Percentiles rank a stretch among this genome's conserved stretches.
phyloP scores from a whole-genome alignment of 1,139 yeast genomes.

The Petasospora fabianii region DNA sequence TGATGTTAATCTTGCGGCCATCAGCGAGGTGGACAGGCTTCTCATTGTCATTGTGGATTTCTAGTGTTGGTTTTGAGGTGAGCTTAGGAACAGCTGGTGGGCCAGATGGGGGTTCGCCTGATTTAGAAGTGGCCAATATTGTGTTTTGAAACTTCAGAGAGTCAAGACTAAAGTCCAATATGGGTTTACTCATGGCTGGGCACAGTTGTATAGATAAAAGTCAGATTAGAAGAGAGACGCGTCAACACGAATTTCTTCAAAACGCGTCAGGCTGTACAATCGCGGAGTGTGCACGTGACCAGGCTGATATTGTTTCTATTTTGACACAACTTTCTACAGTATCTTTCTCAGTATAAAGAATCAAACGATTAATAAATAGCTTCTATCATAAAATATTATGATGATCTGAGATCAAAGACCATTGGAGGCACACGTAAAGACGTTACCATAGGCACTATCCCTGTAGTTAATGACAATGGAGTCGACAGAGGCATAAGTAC shows the following conservation, averaged over 20 bases:
- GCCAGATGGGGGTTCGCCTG: neutral
- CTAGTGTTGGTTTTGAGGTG: conserved; percentile 1
- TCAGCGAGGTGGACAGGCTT: conserved; percentile 18
- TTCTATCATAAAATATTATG: too few species aligned
- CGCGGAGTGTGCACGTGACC: too few species aligned
- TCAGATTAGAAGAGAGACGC: too few species aligned
- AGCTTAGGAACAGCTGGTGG: neutral
- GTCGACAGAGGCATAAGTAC: conserved; percentile 51
- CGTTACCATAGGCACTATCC: conserved; percentile 45
- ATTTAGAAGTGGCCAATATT: conserved; percentile 7
- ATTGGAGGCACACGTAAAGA: conserved; percentile 48
- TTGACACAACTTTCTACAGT: too few species aligned
- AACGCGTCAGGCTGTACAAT: neutral
- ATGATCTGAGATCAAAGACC: conserved; percentile 28
- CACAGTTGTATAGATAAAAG: neutral
- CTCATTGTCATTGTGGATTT: conserved; percentile 10
- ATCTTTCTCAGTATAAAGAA: neutral
- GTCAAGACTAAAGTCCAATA: conserved; percentile 19
- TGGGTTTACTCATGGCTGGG: conserved; percentile 17
- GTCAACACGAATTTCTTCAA: neutral
- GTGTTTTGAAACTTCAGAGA: conserved; percentile 21
- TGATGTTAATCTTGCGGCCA: conserved; percentile 25
- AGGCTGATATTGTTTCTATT: too few species aligned
- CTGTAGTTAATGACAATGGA: conserved; percentile 49
- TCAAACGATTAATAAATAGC: neutral